Conservation (phyloP, 129 eudicot genomes). For the Solidago caesia region DNA sequence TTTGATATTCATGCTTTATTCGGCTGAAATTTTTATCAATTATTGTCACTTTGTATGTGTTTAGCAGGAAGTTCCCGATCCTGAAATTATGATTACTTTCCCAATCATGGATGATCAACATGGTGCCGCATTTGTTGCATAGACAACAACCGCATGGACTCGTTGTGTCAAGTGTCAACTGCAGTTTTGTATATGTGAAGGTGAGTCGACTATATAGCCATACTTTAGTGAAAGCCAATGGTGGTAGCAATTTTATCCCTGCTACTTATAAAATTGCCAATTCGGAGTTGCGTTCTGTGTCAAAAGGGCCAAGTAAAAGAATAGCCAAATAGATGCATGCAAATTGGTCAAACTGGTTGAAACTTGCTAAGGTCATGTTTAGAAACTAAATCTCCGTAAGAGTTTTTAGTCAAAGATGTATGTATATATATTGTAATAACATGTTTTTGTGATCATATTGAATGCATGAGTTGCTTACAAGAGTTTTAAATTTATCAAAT, state of each 20-base stretch:
- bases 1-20: not conserved
- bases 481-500: not conserved
- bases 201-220: conserved; percentile 36
- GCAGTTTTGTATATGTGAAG: conserved; percentile 57
- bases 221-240: not conserved
- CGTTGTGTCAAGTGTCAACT: conserved; percentile 54
- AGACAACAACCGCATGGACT: conserved; percentile 95
- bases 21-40: not conserved
- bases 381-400: not conserved
- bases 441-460: not conserved
- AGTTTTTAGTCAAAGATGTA: not conserved
- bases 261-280: not conserved
- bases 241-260: not conserved
- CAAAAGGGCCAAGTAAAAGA: not conserved
- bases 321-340: not conserved
- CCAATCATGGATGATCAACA: conserved; percentile 62
- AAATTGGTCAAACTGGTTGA: conserved; percentile 4
- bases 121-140: conserved; percentile 77
- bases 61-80: conserved; percentile 55
- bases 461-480: not conserved
- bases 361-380: not conserved
- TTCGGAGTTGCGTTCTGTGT: not conserved
- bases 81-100: conserved; percentile 46
- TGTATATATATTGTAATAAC: not conserved
- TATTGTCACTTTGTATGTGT: not conserved